A percentile compares a stretch with the other conserved stretches of the same genome.
phyloP scores from a whole-genome alignment of 164 flowering plant species.

The Akebia trifoliata region DNA sequence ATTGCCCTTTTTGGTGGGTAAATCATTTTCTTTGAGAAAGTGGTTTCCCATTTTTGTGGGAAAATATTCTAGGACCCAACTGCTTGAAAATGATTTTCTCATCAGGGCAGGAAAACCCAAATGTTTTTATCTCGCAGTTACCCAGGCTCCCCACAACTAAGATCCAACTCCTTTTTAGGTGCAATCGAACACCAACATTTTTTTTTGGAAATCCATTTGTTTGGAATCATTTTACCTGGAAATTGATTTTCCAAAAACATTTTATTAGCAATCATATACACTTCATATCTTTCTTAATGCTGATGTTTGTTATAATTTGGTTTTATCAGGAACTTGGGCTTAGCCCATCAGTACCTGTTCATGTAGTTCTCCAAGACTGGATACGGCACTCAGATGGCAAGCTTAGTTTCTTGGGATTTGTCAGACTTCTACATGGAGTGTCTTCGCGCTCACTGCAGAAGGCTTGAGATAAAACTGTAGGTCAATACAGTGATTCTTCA shows the following conservation, averaged over 20 bases:
- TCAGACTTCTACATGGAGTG: conserved; percentile 70
- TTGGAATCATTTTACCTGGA: no score
- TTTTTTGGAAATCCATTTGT: no score
- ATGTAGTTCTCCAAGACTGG: conserved; percentile 92
- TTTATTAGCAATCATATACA: background rate
- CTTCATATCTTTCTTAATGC: background rate
- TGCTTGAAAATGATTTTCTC: no score
- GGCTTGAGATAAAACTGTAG: conserved; percentile 20
- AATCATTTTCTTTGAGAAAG: no score
- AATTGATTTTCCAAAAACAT: background rate
- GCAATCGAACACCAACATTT: no score
- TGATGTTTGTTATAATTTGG: conserved; percentile 2
- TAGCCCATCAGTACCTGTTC: conserved; percentile 80
- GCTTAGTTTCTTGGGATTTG: conserved; percentile 89
- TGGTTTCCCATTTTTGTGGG: no score
- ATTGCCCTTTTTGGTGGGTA: no score
- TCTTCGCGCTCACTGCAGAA: conserved; percentile 72
- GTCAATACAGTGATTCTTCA: background rate
- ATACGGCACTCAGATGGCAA: conserved; percentile 86
- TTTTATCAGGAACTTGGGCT: conserved; percentile 79
- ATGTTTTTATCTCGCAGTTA: no score
- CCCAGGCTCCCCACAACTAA: no score
- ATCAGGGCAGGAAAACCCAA: no score
- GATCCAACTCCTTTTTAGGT: no score
- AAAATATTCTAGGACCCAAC: no score